Percentiles rank a stretch among this genome's conserved stretches.
Conservation (phyloP, 768 basidiomycete genomes). For the Mycena rosella region DNA sequence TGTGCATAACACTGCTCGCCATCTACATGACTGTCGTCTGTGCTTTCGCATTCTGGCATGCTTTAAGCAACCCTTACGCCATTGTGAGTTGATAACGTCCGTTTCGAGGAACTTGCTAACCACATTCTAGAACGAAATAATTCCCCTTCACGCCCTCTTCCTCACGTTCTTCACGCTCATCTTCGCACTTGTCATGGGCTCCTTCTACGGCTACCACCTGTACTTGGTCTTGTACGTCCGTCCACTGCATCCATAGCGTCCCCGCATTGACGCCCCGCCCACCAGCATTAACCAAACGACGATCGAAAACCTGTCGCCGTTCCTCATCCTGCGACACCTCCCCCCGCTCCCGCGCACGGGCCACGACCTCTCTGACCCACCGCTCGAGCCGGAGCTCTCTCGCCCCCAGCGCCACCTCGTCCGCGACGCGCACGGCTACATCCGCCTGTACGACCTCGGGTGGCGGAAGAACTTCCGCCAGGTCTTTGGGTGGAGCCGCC, state of each 20-base stretch:
- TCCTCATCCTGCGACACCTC: slow-evolving; percentile 77
- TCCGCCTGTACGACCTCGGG: slow-evolving; percentile 81
- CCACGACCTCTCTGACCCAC: slow-evolving; percentile 73
- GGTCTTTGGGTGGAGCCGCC: slow-evolving; percentile 70
- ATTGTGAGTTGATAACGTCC: slow-evolving; percentile 60
- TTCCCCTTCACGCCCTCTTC: slow-evolving; percentile 79
- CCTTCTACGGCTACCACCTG: slow-evolving; percentile 81
- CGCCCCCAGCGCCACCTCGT: slow-evolving; percentile 75
- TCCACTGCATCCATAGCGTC: not conserved
- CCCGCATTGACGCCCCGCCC: slow-evolving; percentile 6
- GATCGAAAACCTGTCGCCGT: slow-evolving; percentile 80
- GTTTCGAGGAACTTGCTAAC: slow-evolving; percentile 6
- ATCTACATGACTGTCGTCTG: slow-evolving; percentile 70
- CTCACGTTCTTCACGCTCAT: slow-evolving; percentile 71
- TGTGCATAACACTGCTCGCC: slow-evolving; percentile 71
- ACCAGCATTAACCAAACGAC: slow-evolving; percentile 92
- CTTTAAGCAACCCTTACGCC: slow-evolving; percentile 71
- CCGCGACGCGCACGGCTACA: slow-evolving; percentile 68
- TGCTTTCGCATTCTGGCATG: slow-evolving; percentile 67
- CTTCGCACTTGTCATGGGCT: slow-evolving; percentile 76
- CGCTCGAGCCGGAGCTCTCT: slow-evolving; percentile 78
- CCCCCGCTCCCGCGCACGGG: slow-evolving; percentile 69
- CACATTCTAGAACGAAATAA: slow-evolving; percentile 64
- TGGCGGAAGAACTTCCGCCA: slow-evolving; percentile 79
- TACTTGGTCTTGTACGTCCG: slow-evolving; percentile 81